These are phyloP conservation scores for Pecoramyces ruminantium DNA, from an alignment of 192 early-diverging fungal species.

Conservation along the genomic window DNA sequence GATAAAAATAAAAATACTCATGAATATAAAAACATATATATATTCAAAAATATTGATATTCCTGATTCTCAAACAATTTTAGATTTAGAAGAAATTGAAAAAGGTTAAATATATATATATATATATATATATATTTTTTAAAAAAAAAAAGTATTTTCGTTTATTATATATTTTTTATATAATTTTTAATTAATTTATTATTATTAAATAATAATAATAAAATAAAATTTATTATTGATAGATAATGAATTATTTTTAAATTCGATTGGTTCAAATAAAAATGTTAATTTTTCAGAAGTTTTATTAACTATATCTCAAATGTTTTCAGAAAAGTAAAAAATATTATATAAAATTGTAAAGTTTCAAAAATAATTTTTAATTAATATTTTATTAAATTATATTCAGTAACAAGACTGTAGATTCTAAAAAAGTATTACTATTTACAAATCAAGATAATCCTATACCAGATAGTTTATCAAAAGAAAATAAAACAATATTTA, in stretches of 20 bases:
- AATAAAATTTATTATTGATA: too few relatives aligned
- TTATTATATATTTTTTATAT: too few relatives aligned
- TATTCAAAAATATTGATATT: neutral
- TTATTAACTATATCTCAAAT: neutral
- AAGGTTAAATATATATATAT: neutral
- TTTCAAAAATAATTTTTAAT: neutral
- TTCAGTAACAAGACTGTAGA: neutral
- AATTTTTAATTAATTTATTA: too few relatives aligned
- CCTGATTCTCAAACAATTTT: neutral
- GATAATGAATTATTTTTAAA: neutral
- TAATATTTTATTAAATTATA: neutral
- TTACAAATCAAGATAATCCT: neutral
- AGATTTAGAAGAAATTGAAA: neutral
- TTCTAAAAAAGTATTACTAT: neutral
- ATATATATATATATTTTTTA: too few relatives aligned
- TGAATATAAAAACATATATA: neutral
- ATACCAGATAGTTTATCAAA: neutral
- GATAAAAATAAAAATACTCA: neutral
- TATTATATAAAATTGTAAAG: neutral
- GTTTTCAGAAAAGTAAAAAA: neutral
- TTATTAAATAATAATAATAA: too few relatives aligned
- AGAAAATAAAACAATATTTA: neutral
- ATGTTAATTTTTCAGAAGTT: neutral
- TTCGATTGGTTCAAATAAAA: neutral
- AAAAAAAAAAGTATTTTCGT: too few relatives aligned